phyloP scores from a whole-genome alignment of 352 stramenopile species.

The Globisporangium splendens region DNA sequence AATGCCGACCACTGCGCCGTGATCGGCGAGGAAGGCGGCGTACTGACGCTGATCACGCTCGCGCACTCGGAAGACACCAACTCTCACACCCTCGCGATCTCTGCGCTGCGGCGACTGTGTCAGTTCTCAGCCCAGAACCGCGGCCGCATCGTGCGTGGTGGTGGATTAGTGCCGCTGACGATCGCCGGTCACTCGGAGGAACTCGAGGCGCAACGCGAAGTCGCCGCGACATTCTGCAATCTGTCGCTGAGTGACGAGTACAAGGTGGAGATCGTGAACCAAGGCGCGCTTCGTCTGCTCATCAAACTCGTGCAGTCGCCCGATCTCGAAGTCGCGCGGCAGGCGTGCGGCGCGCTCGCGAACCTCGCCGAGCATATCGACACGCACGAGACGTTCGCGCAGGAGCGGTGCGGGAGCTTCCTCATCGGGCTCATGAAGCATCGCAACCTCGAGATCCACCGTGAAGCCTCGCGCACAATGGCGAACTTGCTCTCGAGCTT shows the following conservation, averaged over 20 bases:
- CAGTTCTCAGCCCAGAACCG: conserved; percentile 89
- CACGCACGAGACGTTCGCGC: conserved; percentile 89
- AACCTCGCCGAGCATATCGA: conserved; percentile 95
- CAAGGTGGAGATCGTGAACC: conserved; percentile 87
- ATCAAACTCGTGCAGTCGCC: conserved; percentile 84
- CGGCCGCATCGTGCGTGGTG: conserved; percentile 79
- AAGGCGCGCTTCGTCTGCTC: conserved; percentile 73
- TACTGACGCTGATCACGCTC: conserved; percentile 89
- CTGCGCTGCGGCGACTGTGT: conserved; percentile 89
- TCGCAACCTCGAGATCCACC: conserved; percentile 88
- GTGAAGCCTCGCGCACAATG: conserved; percentile 90
- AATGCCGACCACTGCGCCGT: conserved; percentile 84
- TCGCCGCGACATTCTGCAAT: conserved; percentile 92
- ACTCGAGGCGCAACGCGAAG: conserved; percentile 94
- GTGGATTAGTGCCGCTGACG: conserved; percentile 82
- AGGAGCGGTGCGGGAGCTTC: conserved; percentile 62
- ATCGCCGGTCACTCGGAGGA: conserved; percentile 83
- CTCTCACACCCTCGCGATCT: conserved; percentile 90
- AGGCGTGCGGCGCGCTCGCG: conserved; percentile 90
- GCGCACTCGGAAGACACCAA: conserved; percentile 87
- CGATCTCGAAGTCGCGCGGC: conserved; percentile 90
- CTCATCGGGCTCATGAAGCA: conserved; percentile 83
- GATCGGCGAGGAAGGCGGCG: conserved; percentile 90
- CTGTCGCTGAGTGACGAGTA: conserved; percentile 91
- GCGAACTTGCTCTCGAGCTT: conserved; percentile 94